phyloP scores from a whole-genome alignment of 2,329 filamentous ascomycete genomes.

The Colletotrichum abscissum region DNA sequence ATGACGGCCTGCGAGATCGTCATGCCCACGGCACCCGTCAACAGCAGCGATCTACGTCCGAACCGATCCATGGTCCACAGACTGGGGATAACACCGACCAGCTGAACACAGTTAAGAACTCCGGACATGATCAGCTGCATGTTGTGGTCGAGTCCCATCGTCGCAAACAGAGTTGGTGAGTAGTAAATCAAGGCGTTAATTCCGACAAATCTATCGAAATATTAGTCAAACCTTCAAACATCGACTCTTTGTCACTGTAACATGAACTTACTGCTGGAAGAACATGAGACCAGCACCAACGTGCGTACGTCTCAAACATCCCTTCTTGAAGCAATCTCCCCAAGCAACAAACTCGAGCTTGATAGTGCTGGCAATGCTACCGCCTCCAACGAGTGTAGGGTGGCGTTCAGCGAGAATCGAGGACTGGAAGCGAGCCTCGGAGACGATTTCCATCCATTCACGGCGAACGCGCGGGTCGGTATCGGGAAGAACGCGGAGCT shows the following conservation, averaged over 20 bases:
- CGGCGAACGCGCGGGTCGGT: constrained; percentile 36
- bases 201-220: background rate
- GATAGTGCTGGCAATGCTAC: constrained; percentile 46
- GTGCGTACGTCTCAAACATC: constrained; percentile 56
- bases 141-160: constrained; percentile 47
- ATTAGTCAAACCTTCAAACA: no score
- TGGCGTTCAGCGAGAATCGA: constrained; percentile 44
- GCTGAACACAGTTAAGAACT: constrained; percentile 54
- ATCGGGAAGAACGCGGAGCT: constrained; percentile 35
- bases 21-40: constrained; percentile 62
- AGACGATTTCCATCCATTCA: constrained; percentile 37
- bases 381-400: constrained; percentile 46
- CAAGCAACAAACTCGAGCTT: constrained; percentile 60
- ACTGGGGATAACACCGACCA: constrained; percentile 59
- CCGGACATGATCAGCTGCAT: constrained; percentile 53
- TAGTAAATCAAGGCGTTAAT: constrained; percentile 57
- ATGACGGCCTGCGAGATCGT: constrained; percentile 62
- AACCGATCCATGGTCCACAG: constrained; percentile 60
- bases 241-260: no score
- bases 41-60: constrained; percentile 55
- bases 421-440: constrained; percentile 33
- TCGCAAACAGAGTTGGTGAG: constrained; percentile 54
- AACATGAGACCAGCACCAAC: constrained; percentile 66
- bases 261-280: constrained; percentile 58
- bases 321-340: constrained; percentile 60